A percentile compares a stretch with the other conserved stretches of the same genome.
Evolutionary conservation across 1,284 basidiomycete genomes (phyloP).

Genomic region (Leucoagaricus sp.): DNA sequence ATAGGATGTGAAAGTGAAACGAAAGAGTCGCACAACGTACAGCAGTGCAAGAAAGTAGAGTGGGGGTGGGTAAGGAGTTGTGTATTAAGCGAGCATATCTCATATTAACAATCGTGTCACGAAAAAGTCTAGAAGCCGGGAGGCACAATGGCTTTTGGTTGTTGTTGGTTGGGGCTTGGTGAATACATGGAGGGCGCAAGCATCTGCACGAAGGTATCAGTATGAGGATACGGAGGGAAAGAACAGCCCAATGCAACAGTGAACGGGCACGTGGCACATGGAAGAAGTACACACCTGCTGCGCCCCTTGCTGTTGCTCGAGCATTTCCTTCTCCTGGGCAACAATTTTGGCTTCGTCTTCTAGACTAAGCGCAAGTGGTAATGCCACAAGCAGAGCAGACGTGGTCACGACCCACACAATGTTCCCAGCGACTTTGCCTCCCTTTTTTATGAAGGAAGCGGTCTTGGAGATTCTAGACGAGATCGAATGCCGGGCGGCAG

Average conservation of each 20-base stretch:
- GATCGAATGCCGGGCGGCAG: slow-evolving; percentile 82
- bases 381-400: slow-evolving; percentile 88
- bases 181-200: slow-evolving; percentile 59
- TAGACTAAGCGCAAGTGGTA: slow-evolving; percentile 90
- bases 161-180: slow-evolving; percentile 42
- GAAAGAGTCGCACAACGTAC: background rate
- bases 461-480: slow-evolving; percentile 61
- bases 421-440: slow-evolving; percentile 79
- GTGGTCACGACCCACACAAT: slow-evolving; percentile 96
- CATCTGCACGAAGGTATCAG: slow-evolving; percentile 51
- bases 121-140: slow-evolving; percentile 61
- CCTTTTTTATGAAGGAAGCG: slow-evolving; percentile 62
- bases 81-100: slow-evolving; percentile 24
- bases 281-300: slow-evolving; percentile 68
- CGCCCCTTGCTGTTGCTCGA: slow-evolving; percentile 89
- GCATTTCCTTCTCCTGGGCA: slow-evolving; percentile 93
- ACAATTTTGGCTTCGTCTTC: slow-evolving; percentile 97
- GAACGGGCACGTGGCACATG: slow-evolving; percentile 4
- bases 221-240: slow-evolving; percentile 17
- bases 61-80: slow-evolving; percentile 17
- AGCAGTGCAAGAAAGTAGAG: slow-evolving; percentile 17
- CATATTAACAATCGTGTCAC: slow-evolving; percentile 15
- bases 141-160: slow-evolving; percentile 70
- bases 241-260: slow-evolving; percentile 13
- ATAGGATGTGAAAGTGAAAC: background rate